Evolutionary conservation across 1,139 yeast species (phyloP).

Genomic region (Wickerhamiella infanticola): DNA sequence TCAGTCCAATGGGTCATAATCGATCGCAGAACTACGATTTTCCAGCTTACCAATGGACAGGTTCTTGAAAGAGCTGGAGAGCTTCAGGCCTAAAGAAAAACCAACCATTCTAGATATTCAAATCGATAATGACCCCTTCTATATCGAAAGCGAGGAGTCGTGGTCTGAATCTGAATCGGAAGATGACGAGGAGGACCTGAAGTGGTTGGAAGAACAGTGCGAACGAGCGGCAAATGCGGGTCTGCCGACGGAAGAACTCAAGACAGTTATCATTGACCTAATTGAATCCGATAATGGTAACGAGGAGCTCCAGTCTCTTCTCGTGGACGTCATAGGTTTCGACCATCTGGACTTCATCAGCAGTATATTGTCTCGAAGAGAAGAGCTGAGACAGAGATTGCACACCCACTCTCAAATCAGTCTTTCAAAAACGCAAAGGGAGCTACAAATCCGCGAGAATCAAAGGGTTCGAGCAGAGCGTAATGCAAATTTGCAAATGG

Average conservation of each 20-base stretch:
- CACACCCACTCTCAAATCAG: slow-evolving; percentile 15
- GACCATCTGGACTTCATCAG: slow-evolving; percentile 72
- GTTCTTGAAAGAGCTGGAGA: slow-evolving; percentile 8
- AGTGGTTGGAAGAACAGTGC: slow-evolving; percentile 5
- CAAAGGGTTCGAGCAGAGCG: slow-evolving; percentile 30
- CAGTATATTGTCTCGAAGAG: slow-evolving; percentile 41
- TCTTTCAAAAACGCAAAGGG: slow-evolving; percentile 43
- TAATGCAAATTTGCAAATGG: slow-evolving; percentile 36
- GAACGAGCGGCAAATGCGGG: slow-evolving; percentile 1
- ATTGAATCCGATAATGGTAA: slow-evolving; percentile 30
- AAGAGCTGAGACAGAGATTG: slow-evolving; percentile 1
- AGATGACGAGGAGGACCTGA: background rate
- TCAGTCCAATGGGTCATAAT: too few relatives aligned
- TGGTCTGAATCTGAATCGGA: background rate
- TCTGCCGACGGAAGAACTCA: slow-evolving; percentile 15
- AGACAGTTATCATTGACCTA: slow-evolving; percentile 17
- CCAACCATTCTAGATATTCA: slow-evolving; percentile 3
- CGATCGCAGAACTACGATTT: too few relatives aligned
- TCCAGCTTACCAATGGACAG: slow-evolving; percentile 6
- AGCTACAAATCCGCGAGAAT: slow-evolving; percentile 41
- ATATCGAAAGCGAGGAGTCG: slow-evolving; percentile 1
- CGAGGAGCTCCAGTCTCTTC: slow-evolving; percentile 46
- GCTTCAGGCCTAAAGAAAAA: background rate
- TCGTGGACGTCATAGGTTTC: slow-evolving; percentile 71
- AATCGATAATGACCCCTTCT: slow-evolving; percentile 13